These are phyloP conservation scores for Leishmania gerbilli DNA, from an alignment of 208 protist species.

Conservation along the genomic window DNA sequence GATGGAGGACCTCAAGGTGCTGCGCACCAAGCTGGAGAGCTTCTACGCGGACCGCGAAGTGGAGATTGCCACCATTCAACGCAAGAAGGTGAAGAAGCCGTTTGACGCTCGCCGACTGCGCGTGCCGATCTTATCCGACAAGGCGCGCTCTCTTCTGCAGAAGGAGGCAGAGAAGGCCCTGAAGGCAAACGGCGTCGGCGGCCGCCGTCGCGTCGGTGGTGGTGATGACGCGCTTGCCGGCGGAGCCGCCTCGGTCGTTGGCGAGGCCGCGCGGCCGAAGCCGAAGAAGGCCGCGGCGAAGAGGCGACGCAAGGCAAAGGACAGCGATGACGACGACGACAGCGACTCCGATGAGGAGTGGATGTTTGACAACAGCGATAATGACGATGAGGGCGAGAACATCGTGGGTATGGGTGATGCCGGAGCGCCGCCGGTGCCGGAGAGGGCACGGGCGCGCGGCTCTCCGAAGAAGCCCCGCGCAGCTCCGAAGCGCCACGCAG, in stretches of 20 bases:
- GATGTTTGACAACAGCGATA: conserved; percentile 32
- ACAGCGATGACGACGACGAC: conserved; percentile 61
- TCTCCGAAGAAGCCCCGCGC: conserved; percentile 15
- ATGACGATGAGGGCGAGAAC: conserved; percentile 31
- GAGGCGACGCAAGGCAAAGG: conserved; percentile 41
- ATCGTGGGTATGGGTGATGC: conserved; percentile 51
- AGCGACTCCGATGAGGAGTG: conserved; percentile 37
- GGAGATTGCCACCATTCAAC: conserved; percentile 74
- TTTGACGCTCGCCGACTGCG: conserved; percentile 78
- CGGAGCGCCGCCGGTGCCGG: conserved; percentile 17
- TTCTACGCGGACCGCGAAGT: conserved; percentile 66
- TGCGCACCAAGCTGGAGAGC: conserved; percentile 59
- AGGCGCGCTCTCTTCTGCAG: conserved; percentile 61
- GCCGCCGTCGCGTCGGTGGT: conserved; percentile 1
- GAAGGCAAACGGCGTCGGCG: conserved; percentile 31
- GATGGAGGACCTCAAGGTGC: conserved; percentile 81
- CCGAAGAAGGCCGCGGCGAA: conserved; percentile 37
- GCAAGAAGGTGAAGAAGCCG: conserved; percentile 84
- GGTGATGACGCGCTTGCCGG: conserved; percentile 14
- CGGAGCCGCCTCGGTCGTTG: background rate
- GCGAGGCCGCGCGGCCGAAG: conserved; percentile 21
- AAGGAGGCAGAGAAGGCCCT: conserved; percentile 71
- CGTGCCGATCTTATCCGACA: conserved; percentile 86
- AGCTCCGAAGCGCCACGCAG: conserved; percentile 13
- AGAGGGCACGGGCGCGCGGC: background rate